phyloP scores from a whole-genome alignment of 73 alveolate species.

The Symbiodinium pilosum region DNA sequence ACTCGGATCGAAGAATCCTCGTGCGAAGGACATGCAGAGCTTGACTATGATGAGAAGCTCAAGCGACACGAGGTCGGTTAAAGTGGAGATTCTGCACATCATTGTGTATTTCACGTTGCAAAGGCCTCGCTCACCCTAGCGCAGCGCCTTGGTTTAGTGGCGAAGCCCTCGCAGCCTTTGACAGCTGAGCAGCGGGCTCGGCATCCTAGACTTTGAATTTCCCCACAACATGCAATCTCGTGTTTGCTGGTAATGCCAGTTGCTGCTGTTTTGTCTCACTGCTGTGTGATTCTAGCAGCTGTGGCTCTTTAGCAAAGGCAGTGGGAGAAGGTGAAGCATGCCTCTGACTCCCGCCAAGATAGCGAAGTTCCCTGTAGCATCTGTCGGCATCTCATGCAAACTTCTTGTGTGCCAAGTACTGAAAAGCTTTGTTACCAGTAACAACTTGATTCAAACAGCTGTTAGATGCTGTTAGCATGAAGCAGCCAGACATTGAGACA shows the following conservation, averaged over 20 bases:
- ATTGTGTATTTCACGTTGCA: too few species aligned
- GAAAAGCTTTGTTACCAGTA: too few species aligned
- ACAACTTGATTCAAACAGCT: too few species aligned
- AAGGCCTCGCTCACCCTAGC: constrained; percentile 88
- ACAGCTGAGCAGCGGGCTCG: background rate
- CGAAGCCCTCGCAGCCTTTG: constrained; percentile 69
- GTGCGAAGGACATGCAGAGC: constrained; percentile 58
- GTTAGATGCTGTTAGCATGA: too few species aligned
- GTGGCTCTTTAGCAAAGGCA: too few species aligned
- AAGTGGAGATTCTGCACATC: background rate
- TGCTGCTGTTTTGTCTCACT: background rate
- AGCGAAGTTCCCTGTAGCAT: constrained; percentile 91
- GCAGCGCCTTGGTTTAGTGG: constrained; percentile 87
- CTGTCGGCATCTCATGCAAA: background rate
- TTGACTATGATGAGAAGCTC: constrained; percentile 64
- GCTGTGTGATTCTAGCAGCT: too few species aligned
- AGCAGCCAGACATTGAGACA: too few species aligned
- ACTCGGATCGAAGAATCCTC: background rate
- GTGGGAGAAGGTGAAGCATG: constrained; percentile 79
- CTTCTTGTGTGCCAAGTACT: too few species aligned
- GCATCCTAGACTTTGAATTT: background rate
- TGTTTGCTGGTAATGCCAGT: background rate
- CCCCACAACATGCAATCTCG: background rate
- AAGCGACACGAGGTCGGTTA: constrained; percentile 35
- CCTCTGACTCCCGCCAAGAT: constrained; percentile 89